A percentile compares a stretch with the other conserved stretches of the same genome.
Conservation (phyloP, 331 rosid species). For the Spiraea crenata region DNA sequence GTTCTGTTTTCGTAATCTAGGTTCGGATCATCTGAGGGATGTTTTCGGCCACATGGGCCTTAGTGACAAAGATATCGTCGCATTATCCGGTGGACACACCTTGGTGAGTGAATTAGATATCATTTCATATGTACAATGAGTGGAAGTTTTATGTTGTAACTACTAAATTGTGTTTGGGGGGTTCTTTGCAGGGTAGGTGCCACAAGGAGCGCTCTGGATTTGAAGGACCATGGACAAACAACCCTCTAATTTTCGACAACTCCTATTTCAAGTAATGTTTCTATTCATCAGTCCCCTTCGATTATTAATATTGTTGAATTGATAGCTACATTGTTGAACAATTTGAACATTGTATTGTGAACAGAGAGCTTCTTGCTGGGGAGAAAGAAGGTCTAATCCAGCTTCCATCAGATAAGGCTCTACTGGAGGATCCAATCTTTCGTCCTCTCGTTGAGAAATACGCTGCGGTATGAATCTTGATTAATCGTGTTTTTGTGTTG, state of each 20-base stretch:
- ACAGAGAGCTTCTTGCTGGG: conserved; percentile 54
- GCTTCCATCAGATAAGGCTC: conserved; percentile 68
- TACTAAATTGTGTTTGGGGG: not conserved
- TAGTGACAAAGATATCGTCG: conserved; percentile 58
- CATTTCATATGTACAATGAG: no score
- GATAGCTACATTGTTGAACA: not conserved
- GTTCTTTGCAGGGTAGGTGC: conserved; percentile 48
- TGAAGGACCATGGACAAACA: conserved; percentile 65
- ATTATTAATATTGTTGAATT: not conserved
- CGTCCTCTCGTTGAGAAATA: conserved; percentile 66
- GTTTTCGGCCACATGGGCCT: conserved; percentile 66
- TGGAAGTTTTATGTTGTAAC: no score
- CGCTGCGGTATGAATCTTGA: conserved; percentile 38
- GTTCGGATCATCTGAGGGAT: conserved; percentile 62
- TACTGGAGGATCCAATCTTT: conserved; percentile 52
- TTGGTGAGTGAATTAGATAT: conserved; percentile 36
- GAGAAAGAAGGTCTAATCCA: conserved; percentile 58
- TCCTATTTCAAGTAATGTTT: conserved; percentile 52
- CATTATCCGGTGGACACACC: conserved; percentile 74
- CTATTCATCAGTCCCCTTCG: not conserved
- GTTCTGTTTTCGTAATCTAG: conserved; percentile 20
- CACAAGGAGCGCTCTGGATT: conserved; percentile 72
- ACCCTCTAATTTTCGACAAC: conserved; percentile 59
- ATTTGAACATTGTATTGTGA: conserved; percentile 1
- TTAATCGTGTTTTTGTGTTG: not conserved